phyloP scores from a whole-genome alignment of 169 alveolate genomes.

The Plasmodium vivax region DNA sequence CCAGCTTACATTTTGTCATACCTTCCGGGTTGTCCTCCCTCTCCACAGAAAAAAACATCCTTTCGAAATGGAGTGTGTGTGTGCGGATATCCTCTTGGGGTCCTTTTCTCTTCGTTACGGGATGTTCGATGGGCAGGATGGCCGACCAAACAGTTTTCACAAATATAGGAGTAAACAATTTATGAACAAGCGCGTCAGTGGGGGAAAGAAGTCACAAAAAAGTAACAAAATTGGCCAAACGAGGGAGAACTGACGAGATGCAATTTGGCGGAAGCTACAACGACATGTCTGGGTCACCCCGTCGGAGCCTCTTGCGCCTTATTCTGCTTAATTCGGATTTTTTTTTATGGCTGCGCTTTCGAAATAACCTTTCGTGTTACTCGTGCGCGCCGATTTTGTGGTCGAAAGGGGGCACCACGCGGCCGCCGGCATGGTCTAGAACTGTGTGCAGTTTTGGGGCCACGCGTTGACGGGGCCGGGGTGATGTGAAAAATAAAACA shows the following conservation, averaged over 20 bases:
- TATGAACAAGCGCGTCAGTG: neutral
- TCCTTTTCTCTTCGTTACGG: neutral
- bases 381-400: neutral
- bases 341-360: neutral
- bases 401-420: neutral
- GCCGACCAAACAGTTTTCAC: neutral
- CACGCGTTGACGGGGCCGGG: neutral
- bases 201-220: neutral
- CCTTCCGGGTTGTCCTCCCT: neutral
- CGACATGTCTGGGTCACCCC: neutral
- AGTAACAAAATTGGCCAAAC: neutral
- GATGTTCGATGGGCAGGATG: neutral
- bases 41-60: conserved; percentile 13
- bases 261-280: neutral
- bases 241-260: neutral
- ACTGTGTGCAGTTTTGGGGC: neutral
- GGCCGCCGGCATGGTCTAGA: neutral
- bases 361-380: neutral
- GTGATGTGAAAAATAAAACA: neutral
- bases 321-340: neutral
- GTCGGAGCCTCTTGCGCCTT: neutral
- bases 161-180: neutral
- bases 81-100: neutral
- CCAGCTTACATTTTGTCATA: neutral
- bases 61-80: neutral